Base-by-base conservation (phyloP, 2,329 filamentous ascomycete genomes). In the Penicillium sp. region DNA sequence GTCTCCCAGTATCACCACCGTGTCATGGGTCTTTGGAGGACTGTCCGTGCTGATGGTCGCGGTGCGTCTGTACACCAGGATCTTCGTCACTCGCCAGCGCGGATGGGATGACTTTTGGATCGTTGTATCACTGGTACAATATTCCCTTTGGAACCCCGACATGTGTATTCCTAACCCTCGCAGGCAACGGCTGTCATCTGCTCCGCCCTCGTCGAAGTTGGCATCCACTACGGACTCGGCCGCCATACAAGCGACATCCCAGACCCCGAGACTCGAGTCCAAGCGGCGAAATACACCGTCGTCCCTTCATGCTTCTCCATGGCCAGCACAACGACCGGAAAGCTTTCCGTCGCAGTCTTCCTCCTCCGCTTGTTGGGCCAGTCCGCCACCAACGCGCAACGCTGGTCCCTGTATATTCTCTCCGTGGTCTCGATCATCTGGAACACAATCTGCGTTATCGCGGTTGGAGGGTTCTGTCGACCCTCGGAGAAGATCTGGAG, bases 141-240 rank as follows among this genome's bases (percentile, higher is more conserved):
- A 26, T 9, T 13, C 19, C 6, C 6, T 31, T 44, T 3, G 13
- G 7, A 1, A 5, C 17, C 29, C 15, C 17, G 15, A 15, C 9
- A 7, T 2, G 3, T 26, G 21, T 4, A 3, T 35, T 19, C n/a
- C 19, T 44, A 21, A 55, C 45, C 2, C 2, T 21, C n/a, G 9
- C 19, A 64, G 62, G n/a, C 47, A 7, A 64, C 48, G n/a, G 64
- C 64, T 2, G 19, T 66, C n/a, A 51, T 64, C 41, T 66, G 58
- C 45, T 64, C 64, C 0, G 66, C 38, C 0, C 52, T 66, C 11
- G 56, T 60, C 17, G 62, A 66, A 5, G 46, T 64, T 4, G 55
- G 62, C 7, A 57, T 68, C 3, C 56, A 60, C 7, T 66, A 68
- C 48, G 68, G 67, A 7, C 53, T 70, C 8, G 68, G 66, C 9